Percentiles rank a stretch among this genome's conserved stretches.
Conservation (phyloP, 495 filamentous ascomycete genomes). For the Tirmania nivea region DNA sequence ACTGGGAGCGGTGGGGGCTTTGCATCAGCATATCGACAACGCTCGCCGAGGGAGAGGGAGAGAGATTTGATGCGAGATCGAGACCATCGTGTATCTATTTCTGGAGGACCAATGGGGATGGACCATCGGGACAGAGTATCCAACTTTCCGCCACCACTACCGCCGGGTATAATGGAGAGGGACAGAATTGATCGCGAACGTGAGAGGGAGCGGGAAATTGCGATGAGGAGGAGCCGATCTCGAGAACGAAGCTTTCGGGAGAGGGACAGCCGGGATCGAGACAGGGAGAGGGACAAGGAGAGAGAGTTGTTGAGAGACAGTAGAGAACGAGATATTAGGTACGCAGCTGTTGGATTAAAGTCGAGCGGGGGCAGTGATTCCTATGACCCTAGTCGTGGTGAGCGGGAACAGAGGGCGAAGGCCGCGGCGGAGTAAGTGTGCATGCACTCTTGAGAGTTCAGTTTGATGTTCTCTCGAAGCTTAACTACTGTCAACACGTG, state of each 20-base stretch:
- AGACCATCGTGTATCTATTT: background rate
- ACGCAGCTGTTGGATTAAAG: background rate
- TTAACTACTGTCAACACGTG: background rate
- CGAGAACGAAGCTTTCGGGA: background rate
- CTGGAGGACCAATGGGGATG: background rate
- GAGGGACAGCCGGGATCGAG: background rate
- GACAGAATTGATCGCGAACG: conserved; percentile 10
- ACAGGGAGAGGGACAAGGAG: conserved; percentile 1
- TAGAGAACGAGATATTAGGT: background rate
- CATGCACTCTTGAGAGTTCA: conserved; percentile 1
- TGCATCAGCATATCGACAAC: background rate
- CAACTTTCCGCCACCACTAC: background rate
- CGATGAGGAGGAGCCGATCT: background rate
- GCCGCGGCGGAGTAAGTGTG: conserved; percentile 20
- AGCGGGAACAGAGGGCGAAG: conserved; percentile 17
- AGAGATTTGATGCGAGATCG: background rate
- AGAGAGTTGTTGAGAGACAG: background rate
- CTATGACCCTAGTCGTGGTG: conserved; percentile 12
- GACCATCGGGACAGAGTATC: background rate
- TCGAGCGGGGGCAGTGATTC: background rate
- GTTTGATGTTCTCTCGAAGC: background rate
- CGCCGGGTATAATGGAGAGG: background rate
- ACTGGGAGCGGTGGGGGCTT: background rate
- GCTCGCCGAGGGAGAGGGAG: background rate
- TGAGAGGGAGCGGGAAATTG: background rate